Percentiles rank a stretch among this genome's conserved stretches.
Conservation (phyloP, 306 rosid genomes). For the Alnus rubra region DNA sequence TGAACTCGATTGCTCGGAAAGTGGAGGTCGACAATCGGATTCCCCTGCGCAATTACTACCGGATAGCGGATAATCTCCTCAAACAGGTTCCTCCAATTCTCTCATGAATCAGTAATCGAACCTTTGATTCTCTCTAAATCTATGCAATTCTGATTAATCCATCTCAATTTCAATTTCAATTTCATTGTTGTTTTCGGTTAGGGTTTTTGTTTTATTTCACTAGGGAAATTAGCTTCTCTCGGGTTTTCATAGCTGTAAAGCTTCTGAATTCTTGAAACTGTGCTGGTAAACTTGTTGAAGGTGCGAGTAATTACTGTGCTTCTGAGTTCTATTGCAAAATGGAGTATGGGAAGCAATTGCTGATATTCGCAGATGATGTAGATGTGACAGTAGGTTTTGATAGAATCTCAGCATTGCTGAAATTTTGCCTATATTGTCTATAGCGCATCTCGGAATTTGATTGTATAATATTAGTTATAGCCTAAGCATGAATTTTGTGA, state of each 20-base stretch:
- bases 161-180: not conserved
- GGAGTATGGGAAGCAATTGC: constrained; percentile 8
- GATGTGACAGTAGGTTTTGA: not conserved
- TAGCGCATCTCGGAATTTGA: not conserved
- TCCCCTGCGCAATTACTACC: constrained; percentile 76
- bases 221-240: not conserved
- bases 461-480: not conserved
- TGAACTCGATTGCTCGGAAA: constrained; percentile 62
- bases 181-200: constrained; percentile 18
- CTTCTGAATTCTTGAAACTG: not conserved
- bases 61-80: constrained; percentile 93
- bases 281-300: not conserved
- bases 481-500: constrained; percentile 5
- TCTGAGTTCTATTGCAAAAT: not conserved
- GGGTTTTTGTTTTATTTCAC: constrained; percentile 30
- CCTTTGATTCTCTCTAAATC: not conserved
- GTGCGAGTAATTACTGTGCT: not conserved
- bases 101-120: not conserved
- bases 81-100: constrained; percentile 56
- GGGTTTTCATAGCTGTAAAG: constrained; percentile 5
- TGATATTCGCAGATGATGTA: not conserved
- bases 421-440: not conserved
- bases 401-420: not conserved
- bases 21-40: constrained; percentile 80
- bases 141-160: not conserved